These are phyloP conservation scores for Marasmius tenuissimus DNA, from an alignment of 1,284 basidiomycete genomes.

Conservation along the genomic window DNA sequence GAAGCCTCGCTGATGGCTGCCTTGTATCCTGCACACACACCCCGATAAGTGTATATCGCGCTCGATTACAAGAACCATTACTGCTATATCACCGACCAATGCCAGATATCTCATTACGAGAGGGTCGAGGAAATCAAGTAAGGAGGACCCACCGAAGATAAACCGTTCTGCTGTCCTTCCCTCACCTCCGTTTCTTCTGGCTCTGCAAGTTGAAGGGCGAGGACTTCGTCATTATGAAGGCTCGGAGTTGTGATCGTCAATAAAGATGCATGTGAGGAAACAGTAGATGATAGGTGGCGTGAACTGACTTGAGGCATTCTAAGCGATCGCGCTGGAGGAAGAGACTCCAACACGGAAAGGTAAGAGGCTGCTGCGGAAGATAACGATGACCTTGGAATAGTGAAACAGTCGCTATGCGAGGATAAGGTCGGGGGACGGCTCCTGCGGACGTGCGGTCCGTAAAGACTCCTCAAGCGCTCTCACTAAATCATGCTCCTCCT, in stretches of 20 bases:
- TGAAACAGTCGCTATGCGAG: slow-evolving; percentile 13
- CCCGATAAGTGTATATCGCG: no score
- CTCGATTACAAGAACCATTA: no score
- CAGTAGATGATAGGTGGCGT: neutral
- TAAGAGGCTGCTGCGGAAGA: neutral
- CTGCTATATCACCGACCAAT: no score
- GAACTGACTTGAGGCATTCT: neutral
- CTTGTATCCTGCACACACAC: no score
- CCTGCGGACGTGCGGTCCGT: slow-evolving; percentile 18
- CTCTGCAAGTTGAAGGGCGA: slow-evolving; percentile 21
- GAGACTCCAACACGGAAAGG: neutral
- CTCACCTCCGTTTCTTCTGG: slow-evolving; percentile 27
- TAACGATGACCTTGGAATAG: slow-evolving; percentile 1
- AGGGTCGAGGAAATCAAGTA: no score
- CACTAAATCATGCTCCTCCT: slow-evolving; percentile 68
- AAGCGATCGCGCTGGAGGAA: neutral
- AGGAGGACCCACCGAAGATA: neutral
- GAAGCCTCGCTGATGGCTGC: no score
- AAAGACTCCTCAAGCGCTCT: slow-evolving; percentile 64
- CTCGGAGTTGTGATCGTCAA: neutral
- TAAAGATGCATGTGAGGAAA: neutral
- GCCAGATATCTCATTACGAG: no score
- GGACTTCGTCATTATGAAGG: slow-evolving; percentile 6
- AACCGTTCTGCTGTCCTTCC: neutral
- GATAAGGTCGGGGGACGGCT: slow-evolving; percentile 8